Evolutionary conservation across 345 rosid genomes (phyloP).

Genomic region (Lepidium aucheri): DNA sequence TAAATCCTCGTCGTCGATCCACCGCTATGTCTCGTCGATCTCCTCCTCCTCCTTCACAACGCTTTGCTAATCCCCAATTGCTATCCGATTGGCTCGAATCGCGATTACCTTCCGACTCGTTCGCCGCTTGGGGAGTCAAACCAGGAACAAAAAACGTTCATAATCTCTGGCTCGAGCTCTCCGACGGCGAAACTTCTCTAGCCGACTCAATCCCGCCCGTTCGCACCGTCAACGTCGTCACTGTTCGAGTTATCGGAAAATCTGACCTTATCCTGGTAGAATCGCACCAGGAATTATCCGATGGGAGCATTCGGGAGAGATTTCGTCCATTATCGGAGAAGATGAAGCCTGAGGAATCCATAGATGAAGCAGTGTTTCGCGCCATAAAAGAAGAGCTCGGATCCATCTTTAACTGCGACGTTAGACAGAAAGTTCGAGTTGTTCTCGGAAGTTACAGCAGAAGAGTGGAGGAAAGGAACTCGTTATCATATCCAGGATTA

Average conservation of each 20-base stretch:
- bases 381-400: conserved; percentile 88
- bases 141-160: conserved; percentile 96
- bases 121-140: conserved; percentile 80
- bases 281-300: conserved; percentile 73
- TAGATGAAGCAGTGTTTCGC: conserved; percentile 53
- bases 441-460: conserved; percentile 48
- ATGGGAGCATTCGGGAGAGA: conserved; percentile 60
- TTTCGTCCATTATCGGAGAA: conserved; percentile 77
- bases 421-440: conserved; percentile 19
- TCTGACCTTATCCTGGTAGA: conserved; percentile 46
- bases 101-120: conserved; percentile 70
- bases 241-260: conserved; percentile 43
- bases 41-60: conserved; percentile 25
- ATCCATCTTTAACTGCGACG: conserved; percentile 26
- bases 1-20: conserved; percentile 41
- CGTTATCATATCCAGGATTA: conserved; percentile 73
- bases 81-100: conserved; percentile 88
- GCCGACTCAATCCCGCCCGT: conserved; percentile 66
- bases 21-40: conserved; percentile 37
- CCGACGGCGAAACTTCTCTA: conserved; percentile 71
- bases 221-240: conserved; percentile 66
- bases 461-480: conserved; percentile 66
- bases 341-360: conserved; percentile 71
- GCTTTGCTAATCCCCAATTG: conserved; percentile 60
- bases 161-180: conserved; percentile 91